Evolutionary conservation across 495 filamentous ascomycete species (phyloP), one percentile per base, ranked within the genome.

Genomic region (Penicillium ucsense): DNA sequence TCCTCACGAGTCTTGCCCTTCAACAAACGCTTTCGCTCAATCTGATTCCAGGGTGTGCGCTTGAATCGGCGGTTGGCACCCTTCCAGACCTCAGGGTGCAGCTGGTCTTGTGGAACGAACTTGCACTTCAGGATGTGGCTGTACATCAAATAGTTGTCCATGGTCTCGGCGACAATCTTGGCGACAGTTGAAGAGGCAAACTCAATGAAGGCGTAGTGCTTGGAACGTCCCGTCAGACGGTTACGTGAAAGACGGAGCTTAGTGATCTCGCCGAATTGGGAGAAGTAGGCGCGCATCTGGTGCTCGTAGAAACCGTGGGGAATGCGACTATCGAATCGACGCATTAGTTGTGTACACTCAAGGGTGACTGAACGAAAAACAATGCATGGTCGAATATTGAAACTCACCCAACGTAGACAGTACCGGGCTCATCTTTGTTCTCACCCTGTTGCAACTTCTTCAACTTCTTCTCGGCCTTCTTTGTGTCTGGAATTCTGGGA

Each of bases 141-240:
- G 65, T 92, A 96, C 58, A 98, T 77, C 10, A 97, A 83, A 62
- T 98, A 98, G 69, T 92, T 95, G 70, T 97, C 78, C 94, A 97
- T 98, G 3, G 92, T 95, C 54, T 83, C 82, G 10, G 86, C 84
- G 41, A 91, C 92, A 52, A 97, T 88, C 59, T 86, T 80, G 46
- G 91, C 90, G 30, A 94, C 90, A 30, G 82, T 77, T 35, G 71
- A 63, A 39, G 82, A 83, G 20, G 77, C 74, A 61, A 98, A 98
- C 62, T 97, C 87, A 55, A 98, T 75, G 64, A 95, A 97, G 6
- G 88, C 92, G 58, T 84, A 92, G 73, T 97, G 92, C 69, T 87
- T 91, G 55, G 83, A 86, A 35, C 77, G 75, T 43, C 94, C 92
- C 27, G 89, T 96, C 61, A 83, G 82, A 55, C 80, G 82, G 75